A percentile compares a stretch with the other conserved stretches of the same genome.
phyloP scores from a whole-genome alignment of 2,329 filamentous ascomycete species.

The Aspergillus brunneoviolaceus region DNA sequence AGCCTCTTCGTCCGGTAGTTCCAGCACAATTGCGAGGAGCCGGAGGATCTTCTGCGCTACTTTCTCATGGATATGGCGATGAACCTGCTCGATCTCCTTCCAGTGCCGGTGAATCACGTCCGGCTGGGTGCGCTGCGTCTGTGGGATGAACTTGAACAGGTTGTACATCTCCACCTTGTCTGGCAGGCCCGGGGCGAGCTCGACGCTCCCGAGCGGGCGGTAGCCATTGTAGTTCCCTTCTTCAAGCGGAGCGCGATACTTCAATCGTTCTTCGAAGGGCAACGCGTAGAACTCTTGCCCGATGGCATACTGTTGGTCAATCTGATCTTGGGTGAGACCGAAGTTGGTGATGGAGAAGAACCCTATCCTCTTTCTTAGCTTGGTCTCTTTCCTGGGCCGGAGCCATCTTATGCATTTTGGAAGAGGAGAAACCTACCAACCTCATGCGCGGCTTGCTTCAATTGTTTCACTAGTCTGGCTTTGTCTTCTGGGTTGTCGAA shows the following conservation, averaged over 20 bases:
- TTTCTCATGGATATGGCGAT: slow-evolving; percentile 52
- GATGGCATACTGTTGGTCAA: slow-evolving; percentile 61
- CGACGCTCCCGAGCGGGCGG: slow-evolving; percentile 45
- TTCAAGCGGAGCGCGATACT: slow-evolving; percentile 52
- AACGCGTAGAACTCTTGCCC: slow-evolving; percentile 58
- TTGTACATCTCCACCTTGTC: slow-evolving; percentile 64
- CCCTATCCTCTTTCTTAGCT: slow-evolving; percentile 29
- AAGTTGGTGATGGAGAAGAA: slow-evolving; percentile 65
- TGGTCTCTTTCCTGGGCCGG: background rate
- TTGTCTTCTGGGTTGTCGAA: slow-evolving; percentile 56
- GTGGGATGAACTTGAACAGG: slow-evolving; percentile 56
- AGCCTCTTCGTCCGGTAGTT: slow-evolving; percentile 59
- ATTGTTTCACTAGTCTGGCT: slow-evolving; percentile 52
- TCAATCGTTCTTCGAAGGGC: slow-evolving; percentile 55
- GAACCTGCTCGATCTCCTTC: slow-evolving; percentile 57
- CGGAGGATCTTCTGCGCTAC: slow-evolving; percentile 56
- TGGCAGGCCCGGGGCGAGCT: slow-evolving; percentile 27
- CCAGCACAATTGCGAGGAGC: slow-evolving; percentile 59
- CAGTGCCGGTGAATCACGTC: slow-evolving; percentile 51
- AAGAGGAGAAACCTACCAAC: slow-evolving; percentile 25
- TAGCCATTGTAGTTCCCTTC: slow-evolving; percentile 59
- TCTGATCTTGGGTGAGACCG: slow-evolving; percentile 56
- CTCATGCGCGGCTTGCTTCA: slow-evolving; percentile 53
- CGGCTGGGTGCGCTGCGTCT: slow-evolving; percentile 48
- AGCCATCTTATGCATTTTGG: background rate